Base-by-base conservation (phyloP, 1,139 yeast genomes). In the Saccharomyces hybrid region DNA sequence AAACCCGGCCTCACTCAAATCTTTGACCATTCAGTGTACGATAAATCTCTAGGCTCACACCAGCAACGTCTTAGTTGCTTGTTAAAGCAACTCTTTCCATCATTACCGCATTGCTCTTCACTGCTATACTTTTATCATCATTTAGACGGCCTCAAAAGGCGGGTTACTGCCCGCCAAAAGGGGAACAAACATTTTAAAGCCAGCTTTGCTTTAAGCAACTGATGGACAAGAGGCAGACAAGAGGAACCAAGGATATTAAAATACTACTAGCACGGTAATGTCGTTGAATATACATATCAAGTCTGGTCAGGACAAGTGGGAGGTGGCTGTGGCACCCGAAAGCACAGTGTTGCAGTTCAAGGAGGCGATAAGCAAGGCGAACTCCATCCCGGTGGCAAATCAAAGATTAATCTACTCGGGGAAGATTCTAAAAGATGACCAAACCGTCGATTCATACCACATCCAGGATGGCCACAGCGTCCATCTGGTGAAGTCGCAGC, bases 371-470 rank as follows among this genome's bases (percentile, higher is more conserved):
- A 84, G 84, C 34, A 69, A 73, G 32, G 76, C 76, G 57, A 74
- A 89, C 11, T 83, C 81, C 28, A 78, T 90, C 50, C 85, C 95
- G 5, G 83, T 82, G 1, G 86, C 79, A 25, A 80, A 86, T 59
- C 98, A 91, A 72, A 78, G 98, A 56, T 78, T 93, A 68, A 91
- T 93, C 65, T 93, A 87, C 73, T 88, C 97, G 2, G 99, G 99
- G 44, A 86, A 93, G 64, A 96, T 93, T 47, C 79, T 93, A 67
- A 91, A 91, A 69, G 97, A 93, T 66, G 76, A 75, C 34, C 95
- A 90, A 63, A 80, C 88, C 9, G 73, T 93, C 9, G 83, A 78
- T 28, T 76, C 82, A 5, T 91, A 91, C 75, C 89, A 89, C 70
- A 81, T 93, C 64, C 88, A 88, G 70, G 75, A 80, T 52, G 97